Evolutionary conservation across 2,329 filamentous ascomycete genomes (phyloP), one percentile per base, ranked within the genome.

Genomic region (Cadophora gregata): DNA sequence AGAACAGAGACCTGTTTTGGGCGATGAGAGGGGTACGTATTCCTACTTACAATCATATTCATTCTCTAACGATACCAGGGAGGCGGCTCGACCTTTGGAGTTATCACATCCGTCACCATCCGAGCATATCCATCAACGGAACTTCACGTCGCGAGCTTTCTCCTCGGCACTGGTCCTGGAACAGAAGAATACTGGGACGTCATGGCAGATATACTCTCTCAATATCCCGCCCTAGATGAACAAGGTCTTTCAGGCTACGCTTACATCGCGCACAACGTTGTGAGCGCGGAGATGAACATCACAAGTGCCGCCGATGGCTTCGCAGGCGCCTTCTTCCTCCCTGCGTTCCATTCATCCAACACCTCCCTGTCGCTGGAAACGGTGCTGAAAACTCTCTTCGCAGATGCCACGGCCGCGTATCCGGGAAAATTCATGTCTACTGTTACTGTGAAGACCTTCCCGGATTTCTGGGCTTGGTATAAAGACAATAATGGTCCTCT

Each of bases 1-100:
- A 84, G 47, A 81, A 89, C 63, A 65, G 77, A 0, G 87, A 90
- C 63, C 76, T 91, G 0, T 90, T 88, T 75, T 91, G 88, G 88
- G 88, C 88, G 0, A 79, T 89, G 68, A 78, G 84, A 66, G 87
- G 87, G 9, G 82, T 86, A 76, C 76, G 81, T 79, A 5, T 8
- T n/a, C 0, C 53, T 38, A 9, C 45, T 12, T 6, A 3, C 33
- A 19, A 25, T 4, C 14, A 12, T 27, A 38, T 25, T 6, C 31
- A 38, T 8, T 33, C 10, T 27, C 61, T 56, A 36, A 63, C 50
- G 3, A 16, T n/a, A n/a, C 9, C 19, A 84, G 83, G 86, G 86
- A 6, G 86, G 86, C 3, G 86, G 85, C 1, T 84, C 83, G 24
- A 89, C 86, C 0, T 90, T 88, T 72, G 87, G 85, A 0, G 80